Conservation (phyloP, 2,329 filamentous ascomycete species). For the Rhinocladiella mackenziei region DNA sequence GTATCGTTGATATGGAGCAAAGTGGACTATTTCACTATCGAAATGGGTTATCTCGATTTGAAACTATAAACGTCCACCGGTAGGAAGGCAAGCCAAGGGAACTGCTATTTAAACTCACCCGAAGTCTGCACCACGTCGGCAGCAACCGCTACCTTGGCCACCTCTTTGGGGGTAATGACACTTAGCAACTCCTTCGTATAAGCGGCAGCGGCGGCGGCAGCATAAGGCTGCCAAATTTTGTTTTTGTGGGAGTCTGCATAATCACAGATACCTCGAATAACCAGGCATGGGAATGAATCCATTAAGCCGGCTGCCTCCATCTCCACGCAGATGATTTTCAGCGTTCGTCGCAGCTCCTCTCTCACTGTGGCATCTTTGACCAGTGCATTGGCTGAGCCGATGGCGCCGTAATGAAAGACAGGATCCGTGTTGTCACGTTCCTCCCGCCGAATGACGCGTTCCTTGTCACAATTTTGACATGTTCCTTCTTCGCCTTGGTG, state of each 20-base stretch:
- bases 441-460: background rate
- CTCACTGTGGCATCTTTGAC: background rate
- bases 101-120: background rate
- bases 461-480: background rate
- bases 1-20: background rate
- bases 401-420: background rate
- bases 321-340: background rate
- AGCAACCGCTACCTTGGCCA: background rate
- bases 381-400: background rate
- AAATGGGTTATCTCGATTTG: background rate
- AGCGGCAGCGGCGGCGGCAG: constrained; percentile 5
- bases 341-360: background rate
- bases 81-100: background rate
- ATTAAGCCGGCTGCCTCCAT: constrained; percentile 1
- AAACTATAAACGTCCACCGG: background rate
- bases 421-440: too few relatives aligned
- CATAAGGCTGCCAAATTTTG: constrained; percentile 14
- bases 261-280: constrained; percentile 1
- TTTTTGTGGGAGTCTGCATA: constrained; percentile 18
- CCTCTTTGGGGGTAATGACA: background rate
- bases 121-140: background rate
- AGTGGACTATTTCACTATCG: background rate
- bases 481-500: background rate
- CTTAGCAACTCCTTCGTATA: constrained; percentile 2
- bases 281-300: background rate